A percentile compares a stretch with the other conserved stretches of the same genome.
Conservation (phyloP, 163 green algal species). For the Volvox carteri region DNA sequence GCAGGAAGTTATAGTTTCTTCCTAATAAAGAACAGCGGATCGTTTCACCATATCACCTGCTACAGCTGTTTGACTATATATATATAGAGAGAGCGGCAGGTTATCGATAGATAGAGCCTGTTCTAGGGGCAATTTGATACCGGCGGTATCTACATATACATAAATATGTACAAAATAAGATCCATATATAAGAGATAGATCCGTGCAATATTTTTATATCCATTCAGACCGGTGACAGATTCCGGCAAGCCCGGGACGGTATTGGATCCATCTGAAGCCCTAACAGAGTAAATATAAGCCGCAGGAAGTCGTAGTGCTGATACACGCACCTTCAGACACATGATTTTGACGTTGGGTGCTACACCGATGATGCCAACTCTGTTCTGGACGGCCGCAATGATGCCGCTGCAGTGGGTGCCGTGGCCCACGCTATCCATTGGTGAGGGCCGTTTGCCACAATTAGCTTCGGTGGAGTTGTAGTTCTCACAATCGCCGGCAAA, state of each 20-base stretch:
- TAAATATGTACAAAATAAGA: background rate
- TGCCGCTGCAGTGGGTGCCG: slow-evolving; percentile 53
- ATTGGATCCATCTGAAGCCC: background rate
- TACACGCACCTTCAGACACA: slow-evolving; percentile 58
- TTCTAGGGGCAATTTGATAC: no score
- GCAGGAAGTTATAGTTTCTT: no score
- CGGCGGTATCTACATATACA: no score
- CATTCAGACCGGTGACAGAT: background rate
- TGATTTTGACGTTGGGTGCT: slow-evolving; percentile 55
- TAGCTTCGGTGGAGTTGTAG: background rate
- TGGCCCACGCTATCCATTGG: slow-evolving; percentile 19
- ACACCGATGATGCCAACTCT: slow-evolving; percentile 51
- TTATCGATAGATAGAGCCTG: no score
- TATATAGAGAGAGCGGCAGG: no score
- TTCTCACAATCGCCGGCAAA: slow-evolving; percentile 30
- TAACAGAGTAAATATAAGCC: background rate
- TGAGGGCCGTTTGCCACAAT: background rate
- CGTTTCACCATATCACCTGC: no score
- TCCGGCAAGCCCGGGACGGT: background rate
- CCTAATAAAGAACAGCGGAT: no score
- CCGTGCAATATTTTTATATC: background rate
- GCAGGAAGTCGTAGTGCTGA: background rate
- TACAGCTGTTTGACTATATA: no score
- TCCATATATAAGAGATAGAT: background rate
- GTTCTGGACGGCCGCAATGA: slow-evolving; percentile 49